Conservation (phyloP, 306 rosid species). For the Mimosa bimucronata region DNA sequence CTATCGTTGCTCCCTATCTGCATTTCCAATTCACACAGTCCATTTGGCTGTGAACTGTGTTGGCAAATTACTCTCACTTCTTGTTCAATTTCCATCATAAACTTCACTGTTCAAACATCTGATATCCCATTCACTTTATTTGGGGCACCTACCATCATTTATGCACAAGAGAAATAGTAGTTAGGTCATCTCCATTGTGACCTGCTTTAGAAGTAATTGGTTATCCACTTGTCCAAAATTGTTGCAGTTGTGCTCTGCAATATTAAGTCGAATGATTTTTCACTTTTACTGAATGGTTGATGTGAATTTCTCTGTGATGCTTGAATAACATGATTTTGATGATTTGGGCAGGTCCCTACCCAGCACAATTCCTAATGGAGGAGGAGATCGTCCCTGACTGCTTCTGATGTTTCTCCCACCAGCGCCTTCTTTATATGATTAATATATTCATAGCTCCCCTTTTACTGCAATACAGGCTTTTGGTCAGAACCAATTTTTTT, state of each 20-base stretch:
- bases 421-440: constrained; percentile 39
- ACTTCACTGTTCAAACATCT: background rate
- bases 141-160: background rate
- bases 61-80: too few species aligned
- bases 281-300: constrained; percentile 10
- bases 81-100: constrained; percentile 4
- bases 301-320: constrained; percentile 12
- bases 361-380: constrained; percentile 48
- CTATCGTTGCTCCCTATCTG: background rate
- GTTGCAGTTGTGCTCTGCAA: constrained; percentile 25
- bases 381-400: constrained; percentile 64
- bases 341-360: constrained; percentile 65
- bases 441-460: constrained; percentile 38
- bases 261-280: background rate
- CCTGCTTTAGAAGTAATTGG: constrained; percentile 27
- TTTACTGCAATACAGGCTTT: constrained; percentile 37
- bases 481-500: constrained; percentile 36
- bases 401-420: constrained; percentile 30
- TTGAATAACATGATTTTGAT: constrained; percentile 25
- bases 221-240: constrained; percentile 16
- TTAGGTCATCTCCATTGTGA: constrained; percentile 1
- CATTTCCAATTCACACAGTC: constrained; percentile 8
- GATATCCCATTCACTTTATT: constrained; percentile 1
- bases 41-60: constrained; percentile 16
- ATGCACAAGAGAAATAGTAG: background rate